Base-by-base conservation (phyloP, 345 rosid species). In the Euphorbia tirucalli region DNA sequence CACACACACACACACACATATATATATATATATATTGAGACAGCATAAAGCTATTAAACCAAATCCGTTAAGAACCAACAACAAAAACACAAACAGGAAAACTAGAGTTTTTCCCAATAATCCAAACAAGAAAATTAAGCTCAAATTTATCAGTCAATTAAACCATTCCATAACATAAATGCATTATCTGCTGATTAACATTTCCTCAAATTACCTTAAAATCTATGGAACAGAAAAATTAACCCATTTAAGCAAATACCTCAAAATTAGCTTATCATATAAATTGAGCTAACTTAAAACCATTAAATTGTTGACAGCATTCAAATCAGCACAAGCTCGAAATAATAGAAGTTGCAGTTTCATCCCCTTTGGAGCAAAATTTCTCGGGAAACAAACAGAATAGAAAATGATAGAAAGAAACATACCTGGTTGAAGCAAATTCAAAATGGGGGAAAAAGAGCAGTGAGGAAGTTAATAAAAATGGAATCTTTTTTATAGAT, bases 371-470 rank as follows among this genome's bases (percentile, higher is more conserved):
- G n/a, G n/a, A n/a, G n/a, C n/a, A n/a, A n/a, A 35, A 56, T 56
- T 22, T 10, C 15, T 28, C 24, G 15, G 8, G 37, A 31, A 61
- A n/a, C 65, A 69, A 25, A 69, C 16, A 41, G 25, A 16, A 13
- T 15, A 1, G 16, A 15, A 52, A 7, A 31, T 41, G n/a, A 16
- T 0, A 37, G 28, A 52, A 43, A 67, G 35, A 43, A 32, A 43
- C 54, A 52, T 69, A 63, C 72, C 72, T 69, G 72, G 31, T 9
- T 1, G 25, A 35, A n/a, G 57, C 52, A 37, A 56, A 58, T 9
- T 15, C 4, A 35, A 25, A 25, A 69, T 55, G 65, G 50, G 54
- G 27, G 16, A 24, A 3, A 9, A 37, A 5, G 25, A 19, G 31
- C 30, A 24, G 25, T 18, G 32, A 16, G 7, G 39, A 11, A 30